These are phyloP conservation scores for Petunia hybrid DNA, from an alignment of 305 asterid species.

Conservation along the genomic window DNA sequence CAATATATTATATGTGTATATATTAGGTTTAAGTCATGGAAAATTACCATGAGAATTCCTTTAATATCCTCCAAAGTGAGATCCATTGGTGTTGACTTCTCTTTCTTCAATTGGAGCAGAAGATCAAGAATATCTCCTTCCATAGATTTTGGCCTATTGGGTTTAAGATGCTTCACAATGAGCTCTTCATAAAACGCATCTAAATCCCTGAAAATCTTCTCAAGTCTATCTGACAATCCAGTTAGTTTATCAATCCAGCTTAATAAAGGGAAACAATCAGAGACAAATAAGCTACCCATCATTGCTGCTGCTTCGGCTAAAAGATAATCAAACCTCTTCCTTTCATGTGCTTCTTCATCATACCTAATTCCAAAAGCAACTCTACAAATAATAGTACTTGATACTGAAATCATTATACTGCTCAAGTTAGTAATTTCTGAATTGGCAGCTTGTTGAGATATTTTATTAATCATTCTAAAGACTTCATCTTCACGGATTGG, in stretches of 20 bases:
- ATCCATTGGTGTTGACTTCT: not conserved
- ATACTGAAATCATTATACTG: not conserved
- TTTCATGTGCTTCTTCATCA: constrained; percentile 19
- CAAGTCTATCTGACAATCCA: not conserved
- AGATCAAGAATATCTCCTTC: constrained; percentile 17
- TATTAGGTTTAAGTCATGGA: not conserved
- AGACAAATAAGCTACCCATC: not conserved
- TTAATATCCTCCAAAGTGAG: constrained; percentile 8
- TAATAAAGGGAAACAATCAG: not conserved
- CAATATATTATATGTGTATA: too few relatives aligned
- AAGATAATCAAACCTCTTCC: not conserved
- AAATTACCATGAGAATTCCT: constrained; percentile 21
- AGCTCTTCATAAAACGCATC: constrained; percentile 25
- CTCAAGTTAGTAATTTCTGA: constrained; percentile 1
- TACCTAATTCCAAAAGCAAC: constrained; percentile 10
- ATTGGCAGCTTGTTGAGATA: not conserved
- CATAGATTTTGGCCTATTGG: constrained; percentile 21
- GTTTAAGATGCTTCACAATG: not conserved
- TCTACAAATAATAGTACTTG: constrained; percentile 12
- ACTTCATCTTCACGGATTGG: constrained; percentile 29
- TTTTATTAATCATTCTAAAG: not conserved
- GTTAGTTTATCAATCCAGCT: not conserved
- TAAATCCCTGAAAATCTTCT: not conserved
- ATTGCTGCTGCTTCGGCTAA: not conserved
- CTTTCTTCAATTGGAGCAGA: not conserved